A percentile compares a stretch with the other conserved stretches of the same genome.
Evolutionary conservation across 1,284 basidiomycete species (phyloP).

Genomic region (Cerioporus squamosus): DNA sequence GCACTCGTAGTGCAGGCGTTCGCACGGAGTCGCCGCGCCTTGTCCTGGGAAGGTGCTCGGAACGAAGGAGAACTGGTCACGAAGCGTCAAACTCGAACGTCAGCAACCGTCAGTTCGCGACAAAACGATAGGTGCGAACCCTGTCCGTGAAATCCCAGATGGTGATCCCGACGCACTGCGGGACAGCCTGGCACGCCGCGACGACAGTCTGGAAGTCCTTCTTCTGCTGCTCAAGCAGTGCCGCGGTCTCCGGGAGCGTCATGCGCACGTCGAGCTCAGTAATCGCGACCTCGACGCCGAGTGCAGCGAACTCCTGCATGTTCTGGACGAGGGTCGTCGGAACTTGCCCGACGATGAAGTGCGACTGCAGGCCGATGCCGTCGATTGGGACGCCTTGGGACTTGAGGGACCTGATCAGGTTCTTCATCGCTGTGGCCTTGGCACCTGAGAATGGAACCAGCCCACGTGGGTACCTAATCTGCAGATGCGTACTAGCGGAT

Average conservation of each 20-base stretch:
- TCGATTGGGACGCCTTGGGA: slow-evolving; percentile 48
- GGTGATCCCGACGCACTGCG: slow-evolving; percentile 50
- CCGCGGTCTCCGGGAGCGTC: slow-evolving; percentile 51
- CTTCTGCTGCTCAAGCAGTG: slow-evolving; percentile 52
- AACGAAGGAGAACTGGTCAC: slow-evolving; percentile 35
- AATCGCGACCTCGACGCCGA: slow-evolving; percentile 59
- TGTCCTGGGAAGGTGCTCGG: slow-evolving; percentile 36
- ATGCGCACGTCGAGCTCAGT: slow-evolving; percentile 62
- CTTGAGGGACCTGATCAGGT: slow-evolving; percentile 48
- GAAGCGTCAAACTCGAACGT: neutral
- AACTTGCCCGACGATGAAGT: slow-evolving; percentile 54
- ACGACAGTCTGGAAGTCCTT: slow-evolving; percentile 51
- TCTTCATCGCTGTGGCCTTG: slow-evolving; percentile 50
- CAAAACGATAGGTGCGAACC: slow-evolving; percentile 5
- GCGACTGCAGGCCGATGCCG: slow-evolving; percentile 53
- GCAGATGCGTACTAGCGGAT: too few species aligned
- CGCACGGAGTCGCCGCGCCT: slow-evolving; percentile 39
- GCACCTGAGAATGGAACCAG: slow-evolving; percentile 29
- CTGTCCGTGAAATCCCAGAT: slow-evolving; percentile 57
- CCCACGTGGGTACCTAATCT: too few species aligned
- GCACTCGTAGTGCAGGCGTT: too few species aligned
- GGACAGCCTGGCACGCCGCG: slow-evolving; percentile 46
- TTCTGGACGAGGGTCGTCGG: slow-evolving; percentile 44
- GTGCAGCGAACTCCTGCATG: slow-evolving; percentile 48
- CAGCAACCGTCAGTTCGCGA: neutral